Evolutionary conservation across 495 filamentous ascomycete species (phyloP), one percentile per base, ranked within the genome.

Genomic region (Aspergillus conjunctus): DNA sequence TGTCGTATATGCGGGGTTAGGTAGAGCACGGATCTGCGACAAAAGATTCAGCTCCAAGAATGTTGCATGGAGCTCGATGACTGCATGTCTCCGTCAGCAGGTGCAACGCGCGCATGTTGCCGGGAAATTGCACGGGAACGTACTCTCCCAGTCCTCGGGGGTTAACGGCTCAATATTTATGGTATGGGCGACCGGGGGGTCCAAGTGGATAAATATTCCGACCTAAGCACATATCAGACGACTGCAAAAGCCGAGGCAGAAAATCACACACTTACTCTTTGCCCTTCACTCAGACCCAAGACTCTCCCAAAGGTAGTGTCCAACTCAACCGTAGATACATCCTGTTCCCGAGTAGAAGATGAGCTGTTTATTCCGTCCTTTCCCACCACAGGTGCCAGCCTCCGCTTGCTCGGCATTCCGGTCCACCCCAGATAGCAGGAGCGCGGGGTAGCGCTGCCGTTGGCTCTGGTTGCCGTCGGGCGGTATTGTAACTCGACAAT

Each of bases 151-250:
- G 69, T 98, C 94, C 59, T 91, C 90, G 3, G 93, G 86, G 1
- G 94, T 97, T 63, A 97, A 77, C 53, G 94, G 94, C 71, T 98
- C 94, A 64, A 98, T 97, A 65, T 96, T 90, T 68, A 98, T 87
- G 2, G 92, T 96, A 71, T 95, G 89, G 37, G 91, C 91, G 56
- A 93, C 75, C 0, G 92, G 92, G 45, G 93, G 93, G 71, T 98
- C 92, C 43, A 96, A 73, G 70, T 98, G 94, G 60, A 98, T 81
- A 45, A 78, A 76, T 55, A 90, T 70, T 32, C 81, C 83, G 54
- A 90, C 85, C 87, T 85, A 60, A n/a, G 34, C 63, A 61, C 41
- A 43, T 51, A 63, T 78, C 57, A 77, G 66, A 59, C 65, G 33
- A 1, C 31, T 26, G 54, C 26, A 21, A 21, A 11, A 43, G 46